Percentiles rank a stretch among this genome's conserved stretches.
Evolutionary conservation across 441 rosid genomes (phyloP).

Genomic region (Rhodomyrtus psidioides): DNA sequence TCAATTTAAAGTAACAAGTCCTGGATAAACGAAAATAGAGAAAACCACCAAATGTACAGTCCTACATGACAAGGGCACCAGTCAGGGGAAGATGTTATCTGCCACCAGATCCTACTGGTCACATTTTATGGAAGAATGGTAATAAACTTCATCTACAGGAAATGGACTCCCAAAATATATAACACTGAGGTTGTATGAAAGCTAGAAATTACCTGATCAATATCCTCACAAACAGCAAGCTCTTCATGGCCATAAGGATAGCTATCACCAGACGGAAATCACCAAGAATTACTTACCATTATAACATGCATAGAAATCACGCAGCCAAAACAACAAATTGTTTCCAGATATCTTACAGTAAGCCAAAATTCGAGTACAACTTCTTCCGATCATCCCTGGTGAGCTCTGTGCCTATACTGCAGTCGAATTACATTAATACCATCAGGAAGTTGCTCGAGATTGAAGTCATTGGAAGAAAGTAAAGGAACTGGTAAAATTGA

Average conservation of each 20-base stretch:
- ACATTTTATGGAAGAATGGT: background rate
- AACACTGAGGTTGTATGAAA: background rate
- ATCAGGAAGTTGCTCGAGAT: background rate
- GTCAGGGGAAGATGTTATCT: background rate
- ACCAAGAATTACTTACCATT: background rate
- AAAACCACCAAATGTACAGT: no score
- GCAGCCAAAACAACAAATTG: background rate
- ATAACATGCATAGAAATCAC: background rate
- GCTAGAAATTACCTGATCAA: slow-evolving; percentile 65
- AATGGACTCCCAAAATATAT: background rate
- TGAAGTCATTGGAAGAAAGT: background rate
- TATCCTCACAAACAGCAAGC: slow-evolving; percentile 90
- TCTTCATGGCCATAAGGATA: slow-evolving; percentile 97
- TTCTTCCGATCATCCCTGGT: slow-evolving; percentile 96
- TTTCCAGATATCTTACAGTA: slow-evolving; percentile 49
- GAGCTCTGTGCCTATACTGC: slow-evolving; percentile 98
- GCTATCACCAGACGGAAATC: slow-evolving; percentile 26
- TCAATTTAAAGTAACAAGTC: no score
- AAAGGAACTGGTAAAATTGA: background rate
- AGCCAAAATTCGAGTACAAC: slow-evolving; percentile 86
- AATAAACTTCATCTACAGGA: background rate
- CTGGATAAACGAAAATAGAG: no score
- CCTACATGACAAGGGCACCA: background rate
- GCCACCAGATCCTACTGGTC: background rate
- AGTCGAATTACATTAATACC: background rate